phyloP scores from a whole-genome alignment of 2,329 filamentous ascomycete species.

The Salinomyces thailandicus region DNA sequence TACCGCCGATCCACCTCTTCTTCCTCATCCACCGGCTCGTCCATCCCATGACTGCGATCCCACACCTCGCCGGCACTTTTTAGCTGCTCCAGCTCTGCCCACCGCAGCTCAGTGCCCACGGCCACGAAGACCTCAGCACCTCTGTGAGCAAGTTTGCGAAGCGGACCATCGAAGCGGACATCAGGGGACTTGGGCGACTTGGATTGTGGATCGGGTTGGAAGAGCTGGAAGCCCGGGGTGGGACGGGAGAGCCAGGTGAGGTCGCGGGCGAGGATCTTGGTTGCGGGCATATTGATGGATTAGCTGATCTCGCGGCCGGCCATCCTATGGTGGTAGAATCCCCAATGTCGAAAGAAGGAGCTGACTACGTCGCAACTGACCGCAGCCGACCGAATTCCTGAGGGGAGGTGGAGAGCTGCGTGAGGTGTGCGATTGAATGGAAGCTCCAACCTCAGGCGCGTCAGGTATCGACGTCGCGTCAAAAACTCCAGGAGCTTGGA shows the following conservation, averaged over 20 bases:
- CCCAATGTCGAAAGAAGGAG: no score
- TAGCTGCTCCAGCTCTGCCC: slow-evolving; percentile 72
- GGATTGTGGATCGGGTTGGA: slow-evolving; percentile 37
- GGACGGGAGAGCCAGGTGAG: slow-evolving; percentile 77
- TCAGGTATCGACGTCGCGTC: no score
- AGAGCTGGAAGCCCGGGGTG: slow-evolving; percentile 67
- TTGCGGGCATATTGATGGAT: slow-evolving; percentile 48
- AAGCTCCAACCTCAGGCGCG: no score
- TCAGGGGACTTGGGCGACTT: slow-evolving; percentile 3
- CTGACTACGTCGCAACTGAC: no score
- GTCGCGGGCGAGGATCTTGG: slow-evolving; percentile 74
- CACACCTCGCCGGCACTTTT: slow-evolving; percentile 44
- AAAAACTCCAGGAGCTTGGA: no score
- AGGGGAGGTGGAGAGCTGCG: no score
- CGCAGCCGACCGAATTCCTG: no score
- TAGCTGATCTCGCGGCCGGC: no score
- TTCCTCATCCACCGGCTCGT: slow-evolving; percentile 3
- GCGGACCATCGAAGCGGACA: slow-evolving; percentile 30
- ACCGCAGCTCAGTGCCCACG: slow-evolving; percentile 79
- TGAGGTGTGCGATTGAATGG: no score
- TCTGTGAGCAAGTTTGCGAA: slow-evolving; percentile 61
- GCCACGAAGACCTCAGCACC: slow-evolving; percentile 85
- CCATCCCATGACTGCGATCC: slow-evolving; percentile 7
- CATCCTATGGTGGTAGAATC: no score
- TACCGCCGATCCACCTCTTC: slow-evolving; percentile 9